A percentile compares a stretch with the other conserved stretches of the same genome.
phyloP scores from a whole-genome alignment of 2,329 filamentous ascomycete species.

The Pleomassaria siparia region DNA sequence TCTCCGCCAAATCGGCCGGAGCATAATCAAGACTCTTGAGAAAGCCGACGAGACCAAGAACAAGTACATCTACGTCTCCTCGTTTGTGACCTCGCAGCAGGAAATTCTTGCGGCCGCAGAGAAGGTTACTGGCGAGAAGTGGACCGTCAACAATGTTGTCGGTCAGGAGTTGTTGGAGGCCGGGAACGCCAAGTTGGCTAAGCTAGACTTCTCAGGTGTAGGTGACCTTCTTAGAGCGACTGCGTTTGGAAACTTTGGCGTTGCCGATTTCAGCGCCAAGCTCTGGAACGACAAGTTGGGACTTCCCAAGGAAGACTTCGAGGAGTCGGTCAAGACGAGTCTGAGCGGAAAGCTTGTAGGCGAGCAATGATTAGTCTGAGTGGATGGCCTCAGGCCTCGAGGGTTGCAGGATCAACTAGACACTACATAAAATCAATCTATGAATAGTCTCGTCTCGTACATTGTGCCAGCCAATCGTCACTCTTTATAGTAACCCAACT shows the following conservation, averaged over 20 bases:
- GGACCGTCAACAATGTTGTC: conserved; percentile 48
- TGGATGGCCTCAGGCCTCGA: no score
- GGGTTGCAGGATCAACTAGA: no score
- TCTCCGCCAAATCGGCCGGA: conserved; percentile 53
- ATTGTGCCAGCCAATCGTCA: no score
- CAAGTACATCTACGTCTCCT: conserved; percentile 59
- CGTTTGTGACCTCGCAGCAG: conserved; percentile 60
- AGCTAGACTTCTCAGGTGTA: conserved; percentile 36
- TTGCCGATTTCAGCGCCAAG: conserved; percentile 28
- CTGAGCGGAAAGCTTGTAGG: conserved; percentile 25
- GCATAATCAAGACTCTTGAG: conserved; percentile 55
- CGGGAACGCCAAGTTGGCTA: conserved; percentile 39
- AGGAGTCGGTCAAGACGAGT: conserved; percentile 37
- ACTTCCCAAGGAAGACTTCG: conserved; percentile 43
- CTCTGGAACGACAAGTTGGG: conserved; percentile 48
- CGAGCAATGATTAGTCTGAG: no score
- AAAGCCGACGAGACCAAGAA: conserved; percentile 58
- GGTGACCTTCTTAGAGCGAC: conserved; percentile 20
- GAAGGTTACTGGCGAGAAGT: conserved; percentile 55
- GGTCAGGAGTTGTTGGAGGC: conserved; percentile 32
- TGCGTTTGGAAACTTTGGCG: conserved; percentile 17
- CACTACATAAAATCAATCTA: no score
- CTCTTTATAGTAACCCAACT: no score
- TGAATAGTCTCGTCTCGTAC: no score
- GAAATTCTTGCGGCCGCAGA: conserved; percentile 58